These are phyloP conservation scores for Polygonum aviculare DNA, from an alignment of 148 eudicot genomes.

Conservation along the genomic window DNA sequence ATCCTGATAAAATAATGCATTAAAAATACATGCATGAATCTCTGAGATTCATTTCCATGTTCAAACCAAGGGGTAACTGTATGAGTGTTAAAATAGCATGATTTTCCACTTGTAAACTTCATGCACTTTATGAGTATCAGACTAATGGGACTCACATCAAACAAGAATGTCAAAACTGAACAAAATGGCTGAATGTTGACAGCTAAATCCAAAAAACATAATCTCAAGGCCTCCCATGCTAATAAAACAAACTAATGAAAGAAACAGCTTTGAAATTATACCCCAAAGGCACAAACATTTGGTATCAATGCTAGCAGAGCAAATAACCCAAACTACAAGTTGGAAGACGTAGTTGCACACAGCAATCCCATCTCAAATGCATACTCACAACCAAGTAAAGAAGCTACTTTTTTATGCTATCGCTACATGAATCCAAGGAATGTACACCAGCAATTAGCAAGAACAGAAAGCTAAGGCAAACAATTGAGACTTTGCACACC, in stretches of 20 bases:
- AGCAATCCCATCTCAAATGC: neutral
- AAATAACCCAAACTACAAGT: neutral
- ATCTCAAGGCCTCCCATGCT: neutral
- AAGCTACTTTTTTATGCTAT: neutral
- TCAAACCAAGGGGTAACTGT: neutral
- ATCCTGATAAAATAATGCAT: neutral
- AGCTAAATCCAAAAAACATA: neutral
- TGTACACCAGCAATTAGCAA: too few species aligned
- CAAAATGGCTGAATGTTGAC: neutral
- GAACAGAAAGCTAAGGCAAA: too few species aligned
- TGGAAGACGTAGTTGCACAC: neutral
- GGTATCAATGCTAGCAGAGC: too few species aligned
- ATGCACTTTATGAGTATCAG: neutral
- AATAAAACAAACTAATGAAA: neutral
- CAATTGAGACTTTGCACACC: neutral
- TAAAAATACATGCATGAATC: conserved; percentile 2
- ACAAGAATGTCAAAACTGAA: neutral
- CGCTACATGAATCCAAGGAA: neutral
- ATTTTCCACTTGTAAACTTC: too few species aligned
- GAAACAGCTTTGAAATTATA: neutral
- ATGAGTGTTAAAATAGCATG: neutral
- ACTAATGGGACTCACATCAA: neutral
- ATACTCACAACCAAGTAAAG: neutral
- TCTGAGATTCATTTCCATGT: neutral
- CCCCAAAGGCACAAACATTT: neutral